Conservation (phyloP, 1,139 yeast genomes). For the Kodamaea arcana region DNA sequence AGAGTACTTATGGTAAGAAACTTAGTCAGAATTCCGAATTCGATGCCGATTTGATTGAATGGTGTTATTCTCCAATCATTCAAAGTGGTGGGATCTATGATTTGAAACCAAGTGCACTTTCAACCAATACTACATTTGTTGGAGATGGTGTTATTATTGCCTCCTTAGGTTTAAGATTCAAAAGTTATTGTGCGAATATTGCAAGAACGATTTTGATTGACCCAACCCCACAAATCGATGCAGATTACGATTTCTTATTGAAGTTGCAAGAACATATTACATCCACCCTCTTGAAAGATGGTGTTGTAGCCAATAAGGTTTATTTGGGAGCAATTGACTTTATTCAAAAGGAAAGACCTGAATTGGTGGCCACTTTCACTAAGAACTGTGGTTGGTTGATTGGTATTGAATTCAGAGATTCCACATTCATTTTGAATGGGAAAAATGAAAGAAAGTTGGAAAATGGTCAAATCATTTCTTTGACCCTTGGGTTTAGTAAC, state of each 20-base stretch:
- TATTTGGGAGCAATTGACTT: slow-evolving; percentile 61
- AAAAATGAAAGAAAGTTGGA: slow-evolving; percentile 68
- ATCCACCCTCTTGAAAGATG: slow-evolving; percentile 55
- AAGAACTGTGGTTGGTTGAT: slow-evolving; percentile 87
- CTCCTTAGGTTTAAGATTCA: slow-evolving; percentile 82
- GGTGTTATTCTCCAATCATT: slow-evolving; percentile 92
- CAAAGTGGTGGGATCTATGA: slow-evolving; percentile 89
- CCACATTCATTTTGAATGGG: slow-evolving; percentile 65
- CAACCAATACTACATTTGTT: slow-evolving; percentile 59
- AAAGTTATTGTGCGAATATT: slow-evolving; percentile 82
- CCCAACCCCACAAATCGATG: slow-evolving; percentile 77
- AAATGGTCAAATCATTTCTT: slow-evolving; percentile 72
- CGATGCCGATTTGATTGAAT: slow-evolving; percentile 76
- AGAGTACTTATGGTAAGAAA: slow-evolving; percentile 57
- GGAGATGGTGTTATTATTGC: slow-evolving; percentile 83
- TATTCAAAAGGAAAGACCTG: slow-evolving; percentile 58
- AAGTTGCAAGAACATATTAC: slow-evolving; percentile 63
- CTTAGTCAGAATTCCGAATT: slow-evolving; percentile 48
- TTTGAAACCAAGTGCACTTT: slow-evolving; percentile 78
- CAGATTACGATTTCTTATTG: slow-evolving; percentile 72
- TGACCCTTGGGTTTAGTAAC: slow-evolving; percentile 74
- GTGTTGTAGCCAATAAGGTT: slow-evolving; percentile 60
- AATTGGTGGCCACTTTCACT: slow-evolving; percentile 59
- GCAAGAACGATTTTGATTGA: slow-evolving; percentile 88
- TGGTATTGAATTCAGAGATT: slow-evolving; percentile 89